Evolutionary conservation across 225 moss, liverwort and hornwort species (phyloP).

Genomic region (Physcomitrellopsis africana): DNA sequence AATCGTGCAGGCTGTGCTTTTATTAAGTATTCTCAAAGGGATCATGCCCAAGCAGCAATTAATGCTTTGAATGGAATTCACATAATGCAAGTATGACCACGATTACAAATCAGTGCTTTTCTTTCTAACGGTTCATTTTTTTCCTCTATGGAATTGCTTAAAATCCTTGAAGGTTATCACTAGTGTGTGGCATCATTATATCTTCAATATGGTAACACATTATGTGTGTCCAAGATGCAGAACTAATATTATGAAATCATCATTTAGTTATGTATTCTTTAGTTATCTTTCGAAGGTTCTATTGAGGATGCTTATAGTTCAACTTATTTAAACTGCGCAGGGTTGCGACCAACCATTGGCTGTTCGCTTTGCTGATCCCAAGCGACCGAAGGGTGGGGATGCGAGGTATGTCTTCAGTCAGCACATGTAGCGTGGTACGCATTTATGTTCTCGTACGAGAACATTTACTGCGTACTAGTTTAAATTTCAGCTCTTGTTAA

Average conservation of each 20-base stretch:
- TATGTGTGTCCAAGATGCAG: too few relatives aligned
- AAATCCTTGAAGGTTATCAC: background rate
- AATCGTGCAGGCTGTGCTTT: conserved; percentile 85
- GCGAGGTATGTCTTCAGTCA: conserved; percentile 56
- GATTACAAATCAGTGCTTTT: background rate
- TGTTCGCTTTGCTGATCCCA: conserved; percentile 97
- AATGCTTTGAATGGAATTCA: conserved; percentile 77
- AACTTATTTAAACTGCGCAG: conserved; percentile 48
- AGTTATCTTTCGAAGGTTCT: background rate
- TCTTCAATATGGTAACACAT: too few relatives aligned
- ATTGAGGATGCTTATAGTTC: conserved; percentile 13
- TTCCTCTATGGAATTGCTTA: background rate
- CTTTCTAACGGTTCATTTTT: background rate
- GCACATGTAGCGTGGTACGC: conserved; percentile 8
- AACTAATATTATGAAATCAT: background rate
- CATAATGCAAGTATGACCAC: conserved; percentile 73
- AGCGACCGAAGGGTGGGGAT: conserved; percentile 94
- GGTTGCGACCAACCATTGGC: conserved; percentile 99
- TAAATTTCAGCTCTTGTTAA: too few relatives aligned
- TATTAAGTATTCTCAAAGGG: conserved; percentile 93
- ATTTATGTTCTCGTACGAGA: background rate
- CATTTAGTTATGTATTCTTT: background rate
- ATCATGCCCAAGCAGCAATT: conserved; percentile 93
- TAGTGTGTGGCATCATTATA: too few relatives aligned
- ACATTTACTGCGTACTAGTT: too few relatives aligned